Base-by-base conservation (phyloP, 345 rosid genomes). In the Xanthoceras sorbifolium region DNA sequence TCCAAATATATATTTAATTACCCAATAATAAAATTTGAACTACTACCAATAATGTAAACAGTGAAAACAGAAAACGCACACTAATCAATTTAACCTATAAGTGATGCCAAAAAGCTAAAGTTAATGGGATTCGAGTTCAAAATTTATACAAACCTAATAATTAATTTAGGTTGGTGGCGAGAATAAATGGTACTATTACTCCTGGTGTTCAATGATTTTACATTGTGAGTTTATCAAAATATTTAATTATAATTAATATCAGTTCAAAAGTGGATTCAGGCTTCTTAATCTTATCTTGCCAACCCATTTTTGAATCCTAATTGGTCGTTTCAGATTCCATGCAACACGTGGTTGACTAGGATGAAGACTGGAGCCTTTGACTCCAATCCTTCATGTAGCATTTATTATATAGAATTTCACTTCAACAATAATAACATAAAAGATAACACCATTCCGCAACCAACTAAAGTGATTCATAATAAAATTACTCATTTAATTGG, bases 261-360 rank as follows among this genome's bases (percentile, higher is more conserved):
- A 36, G 25, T 50, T 50, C 55, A 50, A 50, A 48, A 57, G 62
- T 57, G 1, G 57, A 57, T 46, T 5, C 1, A 72, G 22, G 25
- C 2, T n/a, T 15, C 31, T 48, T 7, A 22, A 32, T 64, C 69
- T 74, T 64, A 65, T 64, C 54, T 11, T 1, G 18, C 17, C 9
- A 25, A 64, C 48, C 48, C 22, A 15, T 22, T 31, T 6, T 42
- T 5, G 50, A 14, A 1, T 12, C 29, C 2, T 50, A 2, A 31
- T 50, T 50, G 71, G 71, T 34, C 3, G 9, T 64, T 34, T 75
- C 34, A 1, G 14, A 75, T 65, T 52, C 31, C 71, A 79, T 64
- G 78, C 29, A 32, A 69, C 78, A 79, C 76, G 62, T 52, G 78
- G 76, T 69, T 75, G 82, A 79, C 78, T 17, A 48, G 42, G 63